These are phyloP conservation scores for Chrysanthemum lavandulifolium DNA, from an alignment of 129 eudicot species.

Conservation along the genomic window DNA sequence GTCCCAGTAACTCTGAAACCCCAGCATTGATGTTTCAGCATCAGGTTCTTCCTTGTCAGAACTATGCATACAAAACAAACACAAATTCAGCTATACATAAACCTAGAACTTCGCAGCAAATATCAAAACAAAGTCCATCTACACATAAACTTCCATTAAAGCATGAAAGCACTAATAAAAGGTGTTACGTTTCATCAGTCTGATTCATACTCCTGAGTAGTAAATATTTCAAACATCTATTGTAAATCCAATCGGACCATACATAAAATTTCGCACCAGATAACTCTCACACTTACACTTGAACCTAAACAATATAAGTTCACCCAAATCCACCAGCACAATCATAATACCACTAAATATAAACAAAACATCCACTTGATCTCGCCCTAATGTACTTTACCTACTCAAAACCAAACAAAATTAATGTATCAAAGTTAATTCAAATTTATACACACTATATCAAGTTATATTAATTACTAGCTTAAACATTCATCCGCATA, in stretches of 20 bases:
- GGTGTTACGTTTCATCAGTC: neutral
- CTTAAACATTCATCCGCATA: too few species aligned
- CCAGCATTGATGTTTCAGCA: constrained; percentile 93
- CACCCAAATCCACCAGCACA: neutral
- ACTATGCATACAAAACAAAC: constrained; percentile 41
- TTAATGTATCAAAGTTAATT: neutral
- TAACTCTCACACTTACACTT: neutral
- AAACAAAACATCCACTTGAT: constrained; percentile 9
- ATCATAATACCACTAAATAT: constrained; percentile 9
- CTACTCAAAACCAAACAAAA: neutral
- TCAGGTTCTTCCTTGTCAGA: constrained; percentile 99
- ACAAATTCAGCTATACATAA: constrained; percentile 9
- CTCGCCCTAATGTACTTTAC: neutral
- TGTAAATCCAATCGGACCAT: constrained; percentile 9
- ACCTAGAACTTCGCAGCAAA: neutral
- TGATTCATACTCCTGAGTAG: neutral
- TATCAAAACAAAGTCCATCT: neutral
- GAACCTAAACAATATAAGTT: too few species aligned
- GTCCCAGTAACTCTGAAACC: constrained; percentile 99
- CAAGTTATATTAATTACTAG: too few species aligned
- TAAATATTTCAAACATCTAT: neutral
- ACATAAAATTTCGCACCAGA: neutral
- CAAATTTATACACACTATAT: too few species aligned
- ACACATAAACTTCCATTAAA: neutral
- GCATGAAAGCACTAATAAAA: neutral